Evolutionary conservation across 2,329 filamentous ascomycete species (phyloP), one percentile per base, ranked within the genome.

Genomic region (Chalara sp.): DNA sequence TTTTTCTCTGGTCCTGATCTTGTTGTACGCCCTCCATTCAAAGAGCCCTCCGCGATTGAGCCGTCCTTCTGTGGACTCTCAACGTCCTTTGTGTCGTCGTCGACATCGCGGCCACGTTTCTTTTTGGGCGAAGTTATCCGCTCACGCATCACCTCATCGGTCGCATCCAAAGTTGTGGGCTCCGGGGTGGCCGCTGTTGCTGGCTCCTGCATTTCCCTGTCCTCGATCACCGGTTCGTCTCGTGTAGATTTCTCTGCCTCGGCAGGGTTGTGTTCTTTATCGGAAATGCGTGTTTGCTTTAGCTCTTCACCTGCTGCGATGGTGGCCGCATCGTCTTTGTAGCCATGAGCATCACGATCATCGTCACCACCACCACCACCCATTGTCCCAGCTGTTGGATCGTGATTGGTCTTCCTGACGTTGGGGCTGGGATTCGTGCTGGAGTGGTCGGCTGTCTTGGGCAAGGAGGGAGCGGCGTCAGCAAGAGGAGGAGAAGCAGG

Each of bases 1-100:
- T 85, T 85, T 71, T 84, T 84, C 67, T 84, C 80, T 13, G 81
- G 81, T 61, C 82, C 81, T 43, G 74, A 73, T 58, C 78, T 71
- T 62, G 56, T 59, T 29, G 59, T 63, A 39, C 63, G 57, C 56
- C 74, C 74, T 55, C 72, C 74, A 31, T 69, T 66, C 33, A 67
- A 64, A 51, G 67, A 64, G 44, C 66, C 67, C 49, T 60, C 56
- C 35, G 68, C 66, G 37, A 70, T 65, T 5, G 65, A 50, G 5
- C 58, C 57, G n/a, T 8, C n/a, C 35, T n/a, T 37, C 35, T 37
- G 8, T 37, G n/a, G 8, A 37, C n/a, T 37, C 3, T 61, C 62
- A 10, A 51, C 39, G 8, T 61, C 72, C 58, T 68, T 72, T 46
- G 68, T 66, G 45, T 75, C 71, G 31, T 83, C 80, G 30, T 65